phyloP scores from a whole-genome alignment of 345 rosid species.

The Brassica juncea region DNA sequence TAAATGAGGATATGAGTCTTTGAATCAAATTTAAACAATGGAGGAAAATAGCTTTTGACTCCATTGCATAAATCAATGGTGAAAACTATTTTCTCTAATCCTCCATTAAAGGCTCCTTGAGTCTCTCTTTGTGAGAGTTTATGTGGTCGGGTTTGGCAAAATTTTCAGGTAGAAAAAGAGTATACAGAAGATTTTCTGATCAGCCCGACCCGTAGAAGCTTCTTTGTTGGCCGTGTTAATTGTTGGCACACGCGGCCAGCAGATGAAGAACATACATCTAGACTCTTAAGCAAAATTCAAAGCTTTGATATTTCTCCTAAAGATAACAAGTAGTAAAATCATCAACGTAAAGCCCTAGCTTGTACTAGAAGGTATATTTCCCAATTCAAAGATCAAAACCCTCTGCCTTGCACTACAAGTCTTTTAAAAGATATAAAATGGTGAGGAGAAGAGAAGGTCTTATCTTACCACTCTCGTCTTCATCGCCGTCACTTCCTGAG shows the following conservation, averaged over 20 bases:
- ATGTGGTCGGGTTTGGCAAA: conserved; percentile 42
- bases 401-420: not conserved
- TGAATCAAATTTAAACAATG: conserved; percentile 39
- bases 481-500: conserved; percentile 43
- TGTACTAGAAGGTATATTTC: conserved; percentile 2
- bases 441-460: conserved; percentile 39
- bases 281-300: conserved; percentile 24
- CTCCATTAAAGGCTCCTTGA: conserved; percentile 42
- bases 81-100: conserved; percentile 19
- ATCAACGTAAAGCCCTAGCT: not conserved
- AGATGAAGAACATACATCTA: conserved; percentile 41
- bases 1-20: conserved; percentile 27
- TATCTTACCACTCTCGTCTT: conserved; percentile 38
- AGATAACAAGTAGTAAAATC: not conserved
- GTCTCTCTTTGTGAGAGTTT: conserved; percentile 32
- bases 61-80: conserved; percentile 39
- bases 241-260: conserved; percentile 44
- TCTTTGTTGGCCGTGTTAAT: conserved; percentile 48
- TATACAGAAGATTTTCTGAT: conserved; percentile 23
- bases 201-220: conserved; percentile 35
- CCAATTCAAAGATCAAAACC: not conserved
- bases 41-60: conserved; percentile 35
- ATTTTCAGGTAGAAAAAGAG: conserved; percentile 15
- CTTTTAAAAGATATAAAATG: conserved; percentile 9
- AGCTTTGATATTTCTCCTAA: conserved; percentile 26